Percentiles rank a stretch among this genome's conserved stretches.
phyloP scores from a whole-genome alignment of 768 basidiomycete species.

The Clitopilus passeckerianus region DNA sequence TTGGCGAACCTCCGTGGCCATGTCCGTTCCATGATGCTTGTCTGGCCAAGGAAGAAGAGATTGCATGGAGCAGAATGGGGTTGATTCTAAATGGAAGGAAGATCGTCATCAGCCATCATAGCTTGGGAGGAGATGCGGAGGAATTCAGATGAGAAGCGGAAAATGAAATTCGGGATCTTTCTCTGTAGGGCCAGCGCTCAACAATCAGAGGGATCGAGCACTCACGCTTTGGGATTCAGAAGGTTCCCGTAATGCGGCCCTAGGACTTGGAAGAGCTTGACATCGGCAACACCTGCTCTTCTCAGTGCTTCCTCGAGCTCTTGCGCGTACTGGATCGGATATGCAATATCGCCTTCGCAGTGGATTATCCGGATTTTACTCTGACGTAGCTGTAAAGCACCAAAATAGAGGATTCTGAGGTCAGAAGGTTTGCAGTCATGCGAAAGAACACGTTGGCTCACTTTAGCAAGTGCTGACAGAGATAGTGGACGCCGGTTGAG shows the following conservation, averaged over 20 bases:
- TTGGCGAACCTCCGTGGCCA: neutral
- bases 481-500: conserved; percentile 3
- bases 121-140: no score
- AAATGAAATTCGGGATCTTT: neutral
- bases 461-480: conserved; percentile 6
- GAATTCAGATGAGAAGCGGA: neutral
- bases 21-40: neutral
- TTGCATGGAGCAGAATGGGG: conserved; percentile 6
- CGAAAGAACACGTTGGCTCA: neutral
- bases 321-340: conserved; percentile 5
- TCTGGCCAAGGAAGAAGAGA: conserved; percentile 3
- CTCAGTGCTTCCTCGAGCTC: conserved; percentile 5
- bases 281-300: conserved; percentile 6
- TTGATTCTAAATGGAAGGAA: conserved; percentile 6
- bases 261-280: conserved; percentile 7
- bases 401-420: neutral
- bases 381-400: conserved; percentile 3
- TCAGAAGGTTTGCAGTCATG: neutral
- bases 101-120: neutral
- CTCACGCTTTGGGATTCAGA: conserved; percentile 5
- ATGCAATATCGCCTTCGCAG: conserved; percentile 11
- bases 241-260: conserved; percentile 12
- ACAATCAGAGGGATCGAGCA: neutral
- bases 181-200: neutral
- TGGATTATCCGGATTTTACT: conserved; percentile 10